phyloP scores from a whole-genome alignment of 1,284 basidiomycete species.

The Boletus calvinii region DNA sequence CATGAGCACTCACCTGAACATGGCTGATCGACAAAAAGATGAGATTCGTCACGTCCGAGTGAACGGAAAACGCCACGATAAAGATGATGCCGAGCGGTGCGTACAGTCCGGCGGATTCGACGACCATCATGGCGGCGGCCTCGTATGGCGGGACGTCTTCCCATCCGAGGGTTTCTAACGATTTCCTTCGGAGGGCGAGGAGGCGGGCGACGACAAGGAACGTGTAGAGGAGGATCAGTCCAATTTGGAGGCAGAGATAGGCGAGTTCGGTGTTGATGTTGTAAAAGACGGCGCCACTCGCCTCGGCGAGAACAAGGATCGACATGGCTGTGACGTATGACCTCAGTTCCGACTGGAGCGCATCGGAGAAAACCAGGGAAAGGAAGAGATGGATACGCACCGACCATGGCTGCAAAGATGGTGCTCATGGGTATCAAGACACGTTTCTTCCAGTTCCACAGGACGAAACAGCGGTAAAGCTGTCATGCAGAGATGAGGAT shows the following conservation, averaged over 20 bases:
- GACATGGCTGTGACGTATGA: slow-evolving; percentile 18
- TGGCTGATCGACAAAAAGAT: background rate
- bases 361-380: background rate
- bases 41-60: background rate
- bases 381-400: background rate
- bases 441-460: background rate
- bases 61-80: background rate
- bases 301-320: background rate
- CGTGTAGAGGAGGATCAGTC: background rate
- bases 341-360: background rate
- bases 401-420: background rate
- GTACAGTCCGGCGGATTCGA: background rate
- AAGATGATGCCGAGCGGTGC: slow-evolving; percentile 11
- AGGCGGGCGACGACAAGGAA: background rate
- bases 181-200: background rate
- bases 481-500: background rate
- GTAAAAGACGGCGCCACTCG: background rate
- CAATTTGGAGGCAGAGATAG: slow-evolving; percentile 27
- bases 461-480: background rate
- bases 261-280: background rate
- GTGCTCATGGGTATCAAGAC: background rate
- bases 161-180: too few species aligned
- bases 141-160: background rate
- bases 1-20: slow-evolving; percentile 21
- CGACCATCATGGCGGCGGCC: background rate